Evolutionary conservation across 2,329 filamentous ascomycete species (phyloP).

Genomic region (Verticillium nonalfalfae): DNA sequence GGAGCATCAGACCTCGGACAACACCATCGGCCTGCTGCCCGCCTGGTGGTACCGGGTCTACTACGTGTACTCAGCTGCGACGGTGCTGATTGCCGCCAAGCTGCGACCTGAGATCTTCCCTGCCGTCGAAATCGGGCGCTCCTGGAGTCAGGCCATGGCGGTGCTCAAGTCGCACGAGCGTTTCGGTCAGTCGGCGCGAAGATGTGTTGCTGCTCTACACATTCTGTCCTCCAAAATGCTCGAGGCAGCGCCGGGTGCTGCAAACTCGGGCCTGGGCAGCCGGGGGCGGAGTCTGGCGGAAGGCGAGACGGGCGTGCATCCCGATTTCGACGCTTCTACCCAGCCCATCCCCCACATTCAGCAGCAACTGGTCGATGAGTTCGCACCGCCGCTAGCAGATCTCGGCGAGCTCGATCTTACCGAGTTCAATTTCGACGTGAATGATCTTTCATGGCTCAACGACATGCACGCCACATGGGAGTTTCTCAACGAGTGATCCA

Average conservation of each 20-base stretch:
- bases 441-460: slow-evolving; percentile 25
- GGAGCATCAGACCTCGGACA: slow-evolving; percentile 21
- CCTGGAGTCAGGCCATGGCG: slow-evolving; percentile 25
- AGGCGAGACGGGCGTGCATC: background rate
- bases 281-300: background rate
- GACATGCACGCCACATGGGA: slow-evolving; percentile 24
- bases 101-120: slow-evolving; percentile 24
- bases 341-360: background rate
- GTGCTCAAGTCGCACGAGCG: slow-evolving; percentile 24
- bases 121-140: slow-evolving; percentile 15
- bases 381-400: slow-evolving; percentile 14
- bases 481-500: slow-evolving; percentile 14
- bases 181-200: slow-evolving; percentile 22
- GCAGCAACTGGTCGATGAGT: slow-evolving; percentile 14
- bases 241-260: slow-evolving; percentile 8
- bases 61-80: slow-evolving; percentile 29
- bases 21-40: slow-evolving; percentile 24
- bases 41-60: slow-evolving; percentile 33
- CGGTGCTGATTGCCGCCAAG: slow-evolving; percentile 26
- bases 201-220: slow-evolving; percentile 24
- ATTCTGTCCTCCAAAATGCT: slow-evolving; percentile 26
- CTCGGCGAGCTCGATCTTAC: slow-evolving; percentile 16
- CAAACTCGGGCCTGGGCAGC: background rate
- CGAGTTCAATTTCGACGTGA: slow-evolving; percentile 21
- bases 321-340: background rate